These are phyloP conservation scores for Hypericum androsaemum DNA, from an alignment of 345 rosid species.

Conservation along the genomic window DNA sequence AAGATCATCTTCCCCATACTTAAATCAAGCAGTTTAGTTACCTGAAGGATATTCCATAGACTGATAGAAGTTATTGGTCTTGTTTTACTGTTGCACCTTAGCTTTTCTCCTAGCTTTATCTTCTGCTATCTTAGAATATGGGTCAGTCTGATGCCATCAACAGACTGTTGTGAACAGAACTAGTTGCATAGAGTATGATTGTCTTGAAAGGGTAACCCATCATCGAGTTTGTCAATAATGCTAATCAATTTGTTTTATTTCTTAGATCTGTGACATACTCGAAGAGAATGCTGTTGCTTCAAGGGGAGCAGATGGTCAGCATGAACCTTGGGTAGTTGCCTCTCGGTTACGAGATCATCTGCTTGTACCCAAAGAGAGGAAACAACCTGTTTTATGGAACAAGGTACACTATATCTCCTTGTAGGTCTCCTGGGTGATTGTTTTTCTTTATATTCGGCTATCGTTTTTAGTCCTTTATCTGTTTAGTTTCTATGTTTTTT, in stretches of 20 bases:
- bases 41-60: no score
- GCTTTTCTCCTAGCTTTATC: no score
- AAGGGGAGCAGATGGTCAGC: conserved; percentile 33
- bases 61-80: no score
- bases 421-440: background rate
- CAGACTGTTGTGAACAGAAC: no score
- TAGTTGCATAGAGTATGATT: no score
- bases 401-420: conserved; percentile 34
- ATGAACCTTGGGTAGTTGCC: conserved; percentile 79
- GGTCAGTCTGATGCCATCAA: no score
- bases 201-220: background rate
- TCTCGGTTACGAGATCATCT: conserved; percentile 78
- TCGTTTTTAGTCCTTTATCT: conserved; percentile 3
- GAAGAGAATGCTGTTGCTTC: conserved; percentile 76
- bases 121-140: no score
- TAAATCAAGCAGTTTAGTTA: no score
- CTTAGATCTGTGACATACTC: conserved; percentile 72
- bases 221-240: background rate
- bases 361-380: conserved; percentile 78
- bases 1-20: no score
- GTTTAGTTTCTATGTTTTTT: background rate
- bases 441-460: no score
- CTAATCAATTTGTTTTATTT: conserved; percentile 4
- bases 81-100: no score
- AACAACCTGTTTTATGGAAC: conserved; percentile 67